Conservation (phyloP, 2,329 filamentous ascomycete genomes). For the Trichocomaceae sp. region DNA sequence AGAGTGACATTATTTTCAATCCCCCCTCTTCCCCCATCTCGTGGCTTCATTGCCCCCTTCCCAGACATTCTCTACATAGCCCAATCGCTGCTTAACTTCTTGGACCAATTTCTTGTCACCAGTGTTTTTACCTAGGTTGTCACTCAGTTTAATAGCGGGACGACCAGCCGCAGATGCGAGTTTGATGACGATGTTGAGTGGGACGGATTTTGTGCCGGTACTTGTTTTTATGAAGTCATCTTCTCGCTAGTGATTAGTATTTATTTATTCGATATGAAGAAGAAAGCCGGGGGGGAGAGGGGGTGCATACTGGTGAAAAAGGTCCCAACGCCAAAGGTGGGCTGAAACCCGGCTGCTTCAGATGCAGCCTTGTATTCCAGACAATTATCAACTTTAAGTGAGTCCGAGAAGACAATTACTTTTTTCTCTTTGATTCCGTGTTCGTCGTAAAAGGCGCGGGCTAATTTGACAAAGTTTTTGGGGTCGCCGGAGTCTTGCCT, state of each 20-base stretch:
- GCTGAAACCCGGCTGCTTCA: slow-evolving; percentile 71
- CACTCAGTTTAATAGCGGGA: slow-evolving; percentile 84
- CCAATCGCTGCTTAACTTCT: slow-evolving; percentile 75
- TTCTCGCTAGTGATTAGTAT: background rate
- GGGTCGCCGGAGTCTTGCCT: slow-evolving; percentile 90
- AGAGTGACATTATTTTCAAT: slow-evolving; percentile 3
- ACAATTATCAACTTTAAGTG: slow-evolving; percentile 82
- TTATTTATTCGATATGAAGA: background rate
- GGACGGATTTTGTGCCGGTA: slow-evolving; percentile 74
- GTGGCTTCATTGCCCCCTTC: slow-evolving; percentile 73
- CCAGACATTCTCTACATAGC: slow-evolving; percentile 83
- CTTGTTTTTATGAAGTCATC: slow-evolving; percentile 74
- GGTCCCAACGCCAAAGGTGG: slow-evolving; percentile 90
- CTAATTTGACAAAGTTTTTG: slow-evolving; percentile 66
- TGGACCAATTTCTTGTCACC: slow-evolving; percentile 73
- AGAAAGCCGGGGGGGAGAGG: background rate
- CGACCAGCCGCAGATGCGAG: slow-evolving; percentile 75
- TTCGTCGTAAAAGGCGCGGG: slow-evolving; percentile 72
- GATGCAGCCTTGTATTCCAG: slow-evolving; percentile 82
- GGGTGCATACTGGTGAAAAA: slow-evolving; percentile 68
- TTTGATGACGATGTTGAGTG: slow-evolving; percentile 97
- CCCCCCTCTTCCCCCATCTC: slow-evolving; percentile 58
- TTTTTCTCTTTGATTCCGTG: slow-evolving; percentile 74
- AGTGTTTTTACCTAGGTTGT: slow-evolving; percentile 91
- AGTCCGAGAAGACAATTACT: slow-evolving; percentile 91